A percentile compares a stretch with the other conserved stretches of the same genome.
Evolutionary conservation across 2,329 filamentous ascomycete species (phyloP).

Genomic region (Triangularia verruculosa): DNA sequence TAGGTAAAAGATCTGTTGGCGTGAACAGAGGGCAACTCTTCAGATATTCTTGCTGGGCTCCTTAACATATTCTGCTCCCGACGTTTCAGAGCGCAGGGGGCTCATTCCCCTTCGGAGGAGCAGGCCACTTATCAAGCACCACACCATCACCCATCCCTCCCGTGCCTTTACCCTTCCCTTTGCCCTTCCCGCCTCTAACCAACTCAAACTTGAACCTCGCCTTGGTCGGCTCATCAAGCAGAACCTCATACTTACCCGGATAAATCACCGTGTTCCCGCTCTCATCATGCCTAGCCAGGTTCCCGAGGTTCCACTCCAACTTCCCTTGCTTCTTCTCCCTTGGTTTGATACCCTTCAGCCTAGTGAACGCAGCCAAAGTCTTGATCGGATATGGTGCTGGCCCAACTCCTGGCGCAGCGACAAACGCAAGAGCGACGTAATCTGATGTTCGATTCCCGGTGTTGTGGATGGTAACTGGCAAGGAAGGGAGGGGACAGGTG

Average conservation of each 20-base stretch:
- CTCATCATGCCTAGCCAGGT: slow-evolving; percentile 46
- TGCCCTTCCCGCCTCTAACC: not conserved
- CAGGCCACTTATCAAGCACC: not conserved
- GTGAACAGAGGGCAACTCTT: no score
- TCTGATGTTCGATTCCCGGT: slow-evolving; percentile 45
- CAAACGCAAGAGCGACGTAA: slow-evolving; percentile 49
- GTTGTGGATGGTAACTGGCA: slow-evolving; percentile 45
- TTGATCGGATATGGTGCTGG: slow-evolving; percentile 51
- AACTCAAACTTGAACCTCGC: slow-evolving; percentile 42
- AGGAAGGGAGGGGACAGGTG: slow-evolving; percentile 40
- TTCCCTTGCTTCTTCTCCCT: slow-evolving; percentile 32
- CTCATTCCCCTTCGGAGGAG: not conserved
- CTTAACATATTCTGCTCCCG: no score
- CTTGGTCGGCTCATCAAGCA: slow-evolving; percentile 42
- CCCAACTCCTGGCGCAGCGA: slow-evolving; percentile 39
- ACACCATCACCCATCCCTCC: not conserved
- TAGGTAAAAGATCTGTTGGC: no score
- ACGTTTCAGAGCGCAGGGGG: not conserved
- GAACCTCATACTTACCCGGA: slow-evolving; percentile 48
- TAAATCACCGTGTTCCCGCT: slow-evolving; percentile 51
- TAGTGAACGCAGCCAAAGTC: slow-evolving; percentile 46
- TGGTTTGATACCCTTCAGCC: slow-evolving; percentile 38
- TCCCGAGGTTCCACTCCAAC: slow-evolving; percentile 45
- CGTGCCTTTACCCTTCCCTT: not conserved
- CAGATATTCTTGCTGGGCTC: no score